A percentile compares a stretch with the other conserved stretches of the same genome.
These are phyloP conservation scores for Kwoniella sp. DNA, from an alignment of 768 basidiomycete genomes.

Conservation along the genomic window DNA sequence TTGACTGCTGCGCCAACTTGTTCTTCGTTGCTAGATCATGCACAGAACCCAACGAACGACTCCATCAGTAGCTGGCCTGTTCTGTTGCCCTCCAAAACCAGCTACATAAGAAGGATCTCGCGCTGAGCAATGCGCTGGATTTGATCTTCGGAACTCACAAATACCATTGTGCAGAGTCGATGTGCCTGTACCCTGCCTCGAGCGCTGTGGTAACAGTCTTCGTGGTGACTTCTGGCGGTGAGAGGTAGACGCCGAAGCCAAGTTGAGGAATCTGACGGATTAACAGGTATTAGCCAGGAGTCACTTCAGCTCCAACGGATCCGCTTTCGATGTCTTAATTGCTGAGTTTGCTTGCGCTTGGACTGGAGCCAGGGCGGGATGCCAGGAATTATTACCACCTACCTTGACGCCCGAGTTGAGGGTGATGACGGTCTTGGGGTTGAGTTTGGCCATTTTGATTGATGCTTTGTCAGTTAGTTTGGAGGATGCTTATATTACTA, in stretches of 20 bases:
- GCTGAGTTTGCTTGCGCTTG: no score
- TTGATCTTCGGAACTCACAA: constrained; percentile 21
- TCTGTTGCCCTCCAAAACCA: background rate
- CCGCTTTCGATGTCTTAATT: background rate
- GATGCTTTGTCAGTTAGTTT: background rate
- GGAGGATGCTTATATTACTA: no score
- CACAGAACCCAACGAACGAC: no score
- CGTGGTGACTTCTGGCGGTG: constrained; percentile 38
- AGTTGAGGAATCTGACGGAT: constrained; percentile 46
- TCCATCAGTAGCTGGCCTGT: background rate
- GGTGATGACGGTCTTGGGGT: background rate
- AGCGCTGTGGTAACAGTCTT: constrained; percentile 38
- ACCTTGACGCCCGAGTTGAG: constrained; percentile 14
- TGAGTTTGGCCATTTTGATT: background rate
- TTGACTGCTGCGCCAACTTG: constrained; percentile 43
- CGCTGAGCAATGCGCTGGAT: no score
- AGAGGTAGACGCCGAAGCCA: constrained; percentile 56
- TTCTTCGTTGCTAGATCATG: constrained; percentile 35
- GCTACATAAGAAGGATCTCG: background rate
- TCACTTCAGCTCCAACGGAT: background rate
- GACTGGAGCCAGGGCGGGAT: no score
- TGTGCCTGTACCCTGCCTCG: constrained; percentile 49
- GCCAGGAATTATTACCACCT: constrained; percentile 1
- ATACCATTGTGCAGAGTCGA: constrained; percentile 53
- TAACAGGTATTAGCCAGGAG: background rate